Conservation (phyloP, 352 stramenopile genomes). For the Halophytophthora polymorphica region DNA sequence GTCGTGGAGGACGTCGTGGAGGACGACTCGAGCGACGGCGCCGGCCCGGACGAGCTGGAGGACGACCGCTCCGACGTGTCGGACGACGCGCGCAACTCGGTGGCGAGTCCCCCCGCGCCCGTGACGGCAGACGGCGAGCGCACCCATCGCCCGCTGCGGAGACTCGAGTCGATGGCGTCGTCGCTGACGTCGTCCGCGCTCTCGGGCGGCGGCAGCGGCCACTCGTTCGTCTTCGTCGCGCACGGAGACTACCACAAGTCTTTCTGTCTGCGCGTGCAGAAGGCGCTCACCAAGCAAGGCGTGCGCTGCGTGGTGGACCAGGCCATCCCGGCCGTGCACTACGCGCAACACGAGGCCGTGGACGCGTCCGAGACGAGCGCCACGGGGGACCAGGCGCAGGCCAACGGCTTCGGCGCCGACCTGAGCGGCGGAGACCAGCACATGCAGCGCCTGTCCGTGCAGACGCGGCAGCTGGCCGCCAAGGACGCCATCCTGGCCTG, state of each 20-base stretch:
- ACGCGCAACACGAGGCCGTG: slow-evolving; percentile 21
- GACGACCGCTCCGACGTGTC: slow-evolving; percentile 15
- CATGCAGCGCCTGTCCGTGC: slow-evolving; percentile 30
- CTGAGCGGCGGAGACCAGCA: slow-evolving; percentile 8
- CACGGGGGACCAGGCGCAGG: slow-evolving; percentile 2
- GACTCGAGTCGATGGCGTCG: slow-evolving; percentile 19
- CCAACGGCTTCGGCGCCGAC: slow-evolving; percentile 11
- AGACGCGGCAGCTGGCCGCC: slow-evolving; percentile 61
- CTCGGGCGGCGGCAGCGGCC: slow-evolving; percentile 1
- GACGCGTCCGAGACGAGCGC: slow-evolving; percentile 13
- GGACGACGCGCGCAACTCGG: slow-evolving; percentile 8
- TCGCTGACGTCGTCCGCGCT: slow-evolving; percentile 16
- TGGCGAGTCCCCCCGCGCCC: slow-evolving; percentile 12
- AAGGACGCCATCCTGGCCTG: slow-evolving; percentile 76
- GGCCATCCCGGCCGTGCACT: slow-evolving; percentile 45
- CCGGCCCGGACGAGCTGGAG: slow-evolving; percentile 10
- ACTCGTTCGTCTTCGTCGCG: slow-evolving; percentile 69
- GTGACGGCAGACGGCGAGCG: slow-evolving; percentile 5
- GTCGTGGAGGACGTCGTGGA: neutral
- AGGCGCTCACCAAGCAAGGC: slow-evolving; percentile 54
- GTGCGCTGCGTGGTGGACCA: slow-evolving; percentile 59
- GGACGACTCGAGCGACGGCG: neutral
- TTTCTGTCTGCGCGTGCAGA: slow-evolving; percentile 62
- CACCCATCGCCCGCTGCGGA: slow-evolving; percentile 17
- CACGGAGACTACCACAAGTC: slow-evolving; percentile 70